Base-by-base conservation (phyloP, 2,329 filamentous ascomycete species). In the Stemphylium vesicarium region DNA sequence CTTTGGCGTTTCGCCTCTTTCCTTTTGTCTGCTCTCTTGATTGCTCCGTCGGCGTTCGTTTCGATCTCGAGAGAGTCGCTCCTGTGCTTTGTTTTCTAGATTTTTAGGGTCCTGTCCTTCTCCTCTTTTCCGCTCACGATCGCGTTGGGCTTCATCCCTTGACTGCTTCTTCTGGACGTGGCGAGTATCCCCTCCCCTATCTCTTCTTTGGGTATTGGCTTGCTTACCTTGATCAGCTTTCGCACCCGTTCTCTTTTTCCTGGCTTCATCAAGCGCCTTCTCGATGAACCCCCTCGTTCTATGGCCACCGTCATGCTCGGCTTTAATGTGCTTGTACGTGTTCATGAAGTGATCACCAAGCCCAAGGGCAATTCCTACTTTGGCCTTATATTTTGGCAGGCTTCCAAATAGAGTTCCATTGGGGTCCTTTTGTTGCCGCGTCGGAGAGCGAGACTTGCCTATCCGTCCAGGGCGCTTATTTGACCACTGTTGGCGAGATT, bases 241-340 rank as follows among this genome's bases (percentile, higher is more conserved):
- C 16, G 6, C 15, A n/a, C 11, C 53, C 29, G 5, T 35, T 16
- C 42, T 59, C 36, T 49, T 62, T 9, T 52, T 43, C 47, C 49
- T 50, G 29, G 40, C 48, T 8, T 22, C 57, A 31, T 61, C 53
- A 2, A 63, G 13, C 4, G 33, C 46, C 22, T 64, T 62, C 47
- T 69, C 62, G 8, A 61, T 33, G 13, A 50, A 38, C 0, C 62
- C 58, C 22, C 50, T 66, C 2, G 26, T 35, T 3, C 66, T 53
- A 29, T 53, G 37, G 13, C 64, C 59, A 10, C 53, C 49, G 4
- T 66, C 61, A 22, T 64, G 63, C 35, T 65, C 63, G 3, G 60
- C 62, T 24, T 63, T 62, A 20, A 68, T 60, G 31, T 71, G 66
- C 15, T 53, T 53, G n/a, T 65, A 64, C 2, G 62, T 65, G 2